Percentiles rank a stretch among this genome's conserved stretches.
Conservation (phyloP, 108 stramenopile species). For the Skeletonema grethae region DNA sequence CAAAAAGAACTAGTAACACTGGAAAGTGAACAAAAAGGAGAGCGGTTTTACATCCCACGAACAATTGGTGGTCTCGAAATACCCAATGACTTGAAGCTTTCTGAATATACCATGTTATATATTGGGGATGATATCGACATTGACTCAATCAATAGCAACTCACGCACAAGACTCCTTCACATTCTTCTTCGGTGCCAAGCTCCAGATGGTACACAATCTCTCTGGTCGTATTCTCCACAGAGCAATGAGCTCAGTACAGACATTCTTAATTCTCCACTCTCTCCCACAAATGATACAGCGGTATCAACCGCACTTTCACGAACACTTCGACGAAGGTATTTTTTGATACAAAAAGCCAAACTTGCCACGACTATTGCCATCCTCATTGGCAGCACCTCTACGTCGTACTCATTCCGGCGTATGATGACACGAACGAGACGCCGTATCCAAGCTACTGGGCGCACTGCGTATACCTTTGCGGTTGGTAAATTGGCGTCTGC, state of each 20-base stretch:
- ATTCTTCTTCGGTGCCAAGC: slow-evolving; percentile 57
- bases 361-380: slow-evolving; percentile 89
- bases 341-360: slow-evolving; percentile 83
- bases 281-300: slow-evolving; percentile 31
- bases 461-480: slow-evolving; percentile 88
- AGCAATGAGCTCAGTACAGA: slow-evolving; percentile 30
- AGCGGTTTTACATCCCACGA: slow-evolving; percentile 35
- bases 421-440: slow-evolving; percentile 67
- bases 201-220: slow-evolving; percentile 41
- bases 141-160: slow-evolving; percentile 29
- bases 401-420: slow-evolving; percentile 66
- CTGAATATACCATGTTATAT: slow-evolving; percentile 68
- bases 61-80: slow-evolving; percentile 80
- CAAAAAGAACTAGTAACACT: background rate
- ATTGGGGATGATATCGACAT: slow-evolving; percentile 67
- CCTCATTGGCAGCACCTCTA: slow-evolving; percentile 86
- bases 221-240: slow-evolving; percentile 77
- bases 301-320: slow-evolving; percentile 53
- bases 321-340: slow-evolving; percentile 81
- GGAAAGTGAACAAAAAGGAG: background rate
- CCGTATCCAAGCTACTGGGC: slow-evolving; percentile 71
- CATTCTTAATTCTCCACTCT: slow-evolving; percentile 39
- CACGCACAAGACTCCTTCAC: slow-evolving; percentile 44
- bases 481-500: slow-evolving; percentile 90
- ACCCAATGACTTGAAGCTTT: slow-evolving; percentile 61